Evolutionary conservation across 1,284 basidiomycete species (phyloP), one percentile per base, ranked within the genome.

Genomic region (Erythrobasidium hasegawianum): DNA sequence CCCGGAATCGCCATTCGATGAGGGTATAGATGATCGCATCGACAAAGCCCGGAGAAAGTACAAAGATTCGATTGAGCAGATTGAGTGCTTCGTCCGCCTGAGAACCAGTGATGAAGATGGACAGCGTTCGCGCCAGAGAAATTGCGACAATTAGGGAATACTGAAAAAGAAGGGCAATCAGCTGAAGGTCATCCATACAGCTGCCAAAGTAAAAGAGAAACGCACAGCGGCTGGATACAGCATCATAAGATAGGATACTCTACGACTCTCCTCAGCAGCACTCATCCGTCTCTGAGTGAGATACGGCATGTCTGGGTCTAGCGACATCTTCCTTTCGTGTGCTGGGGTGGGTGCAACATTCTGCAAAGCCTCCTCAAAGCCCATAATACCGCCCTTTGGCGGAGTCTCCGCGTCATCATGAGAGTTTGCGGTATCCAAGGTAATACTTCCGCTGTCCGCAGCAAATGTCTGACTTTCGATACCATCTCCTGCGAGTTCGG

Each of bases 191-290:
- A n/a, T n/a, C n/a, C n/a, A n/a, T n/a, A n/a, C n/a, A n/a, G n/a
- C n/a, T 2, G 9, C 1, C 1, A 60, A 33, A 33, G 33, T 4
- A 33, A 33, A 33, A 5, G 33, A n/a, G n/a, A n/a, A n/a, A n/a
- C 68, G 49, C 47, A 69, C 68, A 5, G 57, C 68, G n/a, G 58
- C 39, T 20, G 68, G 68, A 55, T 69, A 69, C 7, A 69, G 57
- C 41, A 69, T 20, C 68, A 69, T 69, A 14, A 69, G 45, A 26
- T 66, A 59, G 0, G 52, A 50, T 9, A 64, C 68, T 18, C 64
- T 20, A 1, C 53, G 3, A 33, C 66, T 69, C 47, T 66, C 64
- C 39, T 69, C 68, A 9, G 56, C 40, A 4, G 62, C 58, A 11
- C 57, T 60, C 27, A 65, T 27, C 27, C 56, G 54, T 22, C 62